phyloP scores from a whole-genome alignment of 2,329 filamentous ascomycete genomes.

The Hyphodiscus sp. region DNA sequence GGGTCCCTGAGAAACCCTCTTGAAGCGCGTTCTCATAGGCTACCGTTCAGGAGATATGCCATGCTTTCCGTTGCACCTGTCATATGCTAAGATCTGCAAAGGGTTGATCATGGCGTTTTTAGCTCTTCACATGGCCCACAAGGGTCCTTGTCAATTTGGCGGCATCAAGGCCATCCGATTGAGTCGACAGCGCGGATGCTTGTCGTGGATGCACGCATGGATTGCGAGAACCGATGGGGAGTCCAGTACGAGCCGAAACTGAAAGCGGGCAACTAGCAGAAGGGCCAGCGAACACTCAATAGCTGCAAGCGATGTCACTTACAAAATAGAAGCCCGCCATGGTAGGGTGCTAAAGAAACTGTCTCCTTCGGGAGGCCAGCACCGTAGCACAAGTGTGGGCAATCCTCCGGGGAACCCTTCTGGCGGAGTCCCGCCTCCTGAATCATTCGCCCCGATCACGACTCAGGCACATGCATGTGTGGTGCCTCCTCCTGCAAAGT shows the following conservation, averaged over 20 bases:
- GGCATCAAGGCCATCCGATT: conserved; percentile 20
- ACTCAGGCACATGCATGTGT: not conserved
- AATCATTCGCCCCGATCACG: not conserved
- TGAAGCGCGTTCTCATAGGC: conserved; percentile 3
- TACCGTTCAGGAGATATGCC: conserved; percentile 10
- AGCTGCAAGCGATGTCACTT: not conserved
- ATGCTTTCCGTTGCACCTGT: conserved; percentile 17
- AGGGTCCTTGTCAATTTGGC: conserved; percentile 14
- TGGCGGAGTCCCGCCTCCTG: not conserved
- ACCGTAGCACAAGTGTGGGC: not conserved
- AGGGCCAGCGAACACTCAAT: too few species aligned
- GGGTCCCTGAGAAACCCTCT: not conserved
- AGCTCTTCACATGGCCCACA: conserved; percentile 20
- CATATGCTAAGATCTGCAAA: conserved; percentile 26
- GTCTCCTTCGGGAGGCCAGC: not conserved
- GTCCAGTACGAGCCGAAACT: not conserved
- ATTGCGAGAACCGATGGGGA: conserved; percentile 25
- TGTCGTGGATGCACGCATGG: conserved; percentile 23
- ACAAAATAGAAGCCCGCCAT: not conserved
- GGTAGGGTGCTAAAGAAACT: not conserved
- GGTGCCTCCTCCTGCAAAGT: not conserved
- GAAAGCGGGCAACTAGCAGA: not conserved
- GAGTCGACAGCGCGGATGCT: conserved; percentile 19
- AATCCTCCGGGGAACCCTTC: not conserved
- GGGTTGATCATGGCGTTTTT: conserved; percentile 28